phyloP scores from a whole-genome alignment of 345 rosid species.

The Linum lewisii region DNA sequence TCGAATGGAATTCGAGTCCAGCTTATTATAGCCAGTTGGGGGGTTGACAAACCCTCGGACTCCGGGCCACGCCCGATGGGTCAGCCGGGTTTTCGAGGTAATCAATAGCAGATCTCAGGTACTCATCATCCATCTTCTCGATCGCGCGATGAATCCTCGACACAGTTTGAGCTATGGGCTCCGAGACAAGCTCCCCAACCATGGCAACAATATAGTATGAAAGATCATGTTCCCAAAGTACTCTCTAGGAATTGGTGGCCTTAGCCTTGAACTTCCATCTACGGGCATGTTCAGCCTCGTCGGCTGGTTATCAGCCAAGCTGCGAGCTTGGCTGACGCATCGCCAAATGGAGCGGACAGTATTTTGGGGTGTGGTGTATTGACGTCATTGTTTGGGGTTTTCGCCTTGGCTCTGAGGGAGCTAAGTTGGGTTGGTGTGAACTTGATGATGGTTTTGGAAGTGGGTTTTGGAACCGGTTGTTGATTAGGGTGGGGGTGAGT shows the following conservation, averaged over 20 bases:
- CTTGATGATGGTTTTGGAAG: background rate
- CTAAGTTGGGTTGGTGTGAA: background rate
- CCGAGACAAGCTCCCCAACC: conserved; percentile 2
- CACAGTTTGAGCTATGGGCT: background rate
- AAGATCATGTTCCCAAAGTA: conserved; percentile 10
- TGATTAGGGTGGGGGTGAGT: background rate
- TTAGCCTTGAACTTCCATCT: background rate
- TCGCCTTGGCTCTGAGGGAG: background rate
- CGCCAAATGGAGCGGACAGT: conserved; percentile 15
- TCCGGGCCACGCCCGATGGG: background rate
- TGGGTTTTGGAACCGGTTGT: background rate
- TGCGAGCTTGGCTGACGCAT: conserved; percentile 8
- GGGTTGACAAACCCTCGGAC: background rate
- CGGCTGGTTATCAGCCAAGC: conserved; percentile 5
- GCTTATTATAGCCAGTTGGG: background rate
- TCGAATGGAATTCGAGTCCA: conserved; percentile 12
- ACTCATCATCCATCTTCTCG: conserved; percentile 11
- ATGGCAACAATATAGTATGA: background rate
- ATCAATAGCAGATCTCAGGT: conserved; percentile 16
- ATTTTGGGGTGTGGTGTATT: background rate
- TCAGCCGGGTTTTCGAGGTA: background rate
- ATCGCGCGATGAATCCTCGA: conserved; percentile 6
- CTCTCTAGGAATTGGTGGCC: conserved; percentile 5
- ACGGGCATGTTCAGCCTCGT: background rate
- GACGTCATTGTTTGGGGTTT: background rate